phyloP scores from a whole-genome alignment of 192 early-diverging fungal species.

The Haplosporangium gracile region DNA sequence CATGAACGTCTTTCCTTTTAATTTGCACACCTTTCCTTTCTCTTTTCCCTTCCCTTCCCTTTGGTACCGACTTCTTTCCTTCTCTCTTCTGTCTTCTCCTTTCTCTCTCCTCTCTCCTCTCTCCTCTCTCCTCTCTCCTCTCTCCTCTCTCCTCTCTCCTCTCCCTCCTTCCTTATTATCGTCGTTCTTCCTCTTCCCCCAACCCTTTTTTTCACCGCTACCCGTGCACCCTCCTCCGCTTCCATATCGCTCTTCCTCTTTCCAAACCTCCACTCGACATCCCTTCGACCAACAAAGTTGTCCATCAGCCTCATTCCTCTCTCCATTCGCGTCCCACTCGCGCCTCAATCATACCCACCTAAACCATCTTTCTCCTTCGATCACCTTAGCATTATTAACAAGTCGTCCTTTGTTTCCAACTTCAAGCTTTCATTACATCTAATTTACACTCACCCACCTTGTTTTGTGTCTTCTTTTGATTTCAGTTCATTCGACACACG shows the following conservation, averaged over 20 bases:
- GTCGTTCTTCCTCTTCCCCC: not conserved
- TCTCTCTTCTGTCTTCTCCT: not conserved
- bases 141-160: constrained; percentile 7
- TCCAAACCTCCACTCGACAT: not conserved
- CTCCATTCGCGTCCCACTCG: not conserved
- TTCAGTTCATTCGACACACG: not conserved
- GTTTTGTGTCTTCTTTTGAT: too few species aligned
- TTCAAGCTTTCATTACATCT: too few species aligned
- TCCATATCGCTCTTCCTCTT: not conserved
- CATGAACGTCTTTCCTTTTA: not conserved
- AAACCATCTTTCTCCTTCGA: not conserved
- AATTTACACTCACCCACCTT: too few species aligned
- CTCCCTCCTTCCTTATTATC: not conserved
- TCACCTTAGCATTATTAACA: not conserved
- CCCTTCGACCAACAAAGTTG: not conserved
- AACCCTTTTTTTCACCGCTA: not conserved
- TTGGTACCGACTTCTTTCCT: not conserved
- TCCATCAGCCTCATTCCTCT: not conserved
- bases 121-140: not conserved
- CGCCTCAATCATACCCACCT: not conserved
- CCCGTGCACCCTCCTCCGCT: not conserved
- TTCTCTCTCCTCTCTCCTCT: not conserved
- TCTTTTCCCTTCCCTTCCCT: too few species aligned
- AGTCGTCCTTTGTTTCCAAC: too few species aligned
- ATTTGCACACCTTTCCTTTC: too few species aligned